Evolutionary conservation across 495 filamentous ascomycete genomes (phyloP).

Genomic region (Glonium stellatum): DNA sequence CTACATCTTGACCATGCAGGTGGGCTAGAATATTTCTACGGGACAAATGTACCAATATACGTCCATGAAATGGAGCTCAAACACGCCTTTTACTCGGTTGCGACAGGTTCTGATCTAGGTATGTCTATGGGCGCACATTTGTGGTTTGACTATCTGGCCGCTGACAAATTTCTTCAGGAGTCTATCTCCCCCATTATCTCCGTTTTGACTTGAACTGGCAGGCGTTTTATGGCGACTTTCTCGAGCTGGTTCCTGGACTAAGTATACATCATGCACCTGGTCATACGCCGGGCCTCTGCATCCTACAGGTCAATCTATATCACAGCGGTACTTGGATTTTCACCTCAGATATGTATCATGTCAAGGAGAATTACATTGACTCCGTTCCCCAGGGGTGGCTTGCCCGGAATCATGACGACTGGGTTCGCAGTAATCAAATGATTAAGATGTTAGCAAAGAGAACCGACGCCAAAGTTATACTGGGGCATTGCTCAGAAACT

Average conservation of each 20-base stretch:
- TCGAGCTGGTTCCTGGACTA: conserved; percentile 40
- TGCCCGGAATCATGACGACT: conserved; percentile 40
- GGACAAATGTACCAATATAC: conserved; percentile 46
- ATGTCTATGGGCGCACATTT: too few relatives aligned
- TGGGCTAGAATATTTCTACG: conserved; percentile 45
- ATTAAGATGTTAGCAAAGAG: conserved; percentile 35
- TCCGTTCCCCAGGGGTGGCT: conserved; percentile 42
- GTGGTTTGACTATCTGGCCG: too few relatives aligned
- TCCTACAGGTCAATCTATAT: conserved; percentile 39
- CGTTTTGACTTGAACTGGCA: conserved; percentile 29
- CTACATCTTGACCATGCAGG: conserved; percentile 51
- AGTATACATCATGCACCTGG: conserved; percentile 39
- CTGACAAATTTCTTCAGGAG: conserved; percentile 24
- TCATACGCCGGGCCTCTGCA: conserved; percentile 38
- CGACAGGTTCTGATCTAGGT: conserved; percentile 38
- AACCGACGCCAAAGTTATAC: too few relatives aligned
- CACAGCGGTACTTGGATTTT: conserved; percentile 41
- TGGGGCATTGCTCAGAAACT: too few relatives aligned
- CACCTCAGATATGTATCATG: conserved; percentile 42
- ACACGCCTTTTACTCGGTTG: conserved; percentile 44
- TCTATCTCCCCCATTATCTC: conserved; percentile 42
- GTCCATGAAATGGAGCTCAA: conserved; percentile 48
- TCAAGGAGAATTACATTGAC: conserved; percentile 37
- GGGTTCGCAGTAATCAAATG: conserved; percentile 39
- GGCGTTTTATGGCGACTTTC: conserved; percentile 22